Base-by-base conservation (phyloP, 1,284 basidiomycete genomes). In the Cutaneotrichosporon cyanovorans region DNA sequence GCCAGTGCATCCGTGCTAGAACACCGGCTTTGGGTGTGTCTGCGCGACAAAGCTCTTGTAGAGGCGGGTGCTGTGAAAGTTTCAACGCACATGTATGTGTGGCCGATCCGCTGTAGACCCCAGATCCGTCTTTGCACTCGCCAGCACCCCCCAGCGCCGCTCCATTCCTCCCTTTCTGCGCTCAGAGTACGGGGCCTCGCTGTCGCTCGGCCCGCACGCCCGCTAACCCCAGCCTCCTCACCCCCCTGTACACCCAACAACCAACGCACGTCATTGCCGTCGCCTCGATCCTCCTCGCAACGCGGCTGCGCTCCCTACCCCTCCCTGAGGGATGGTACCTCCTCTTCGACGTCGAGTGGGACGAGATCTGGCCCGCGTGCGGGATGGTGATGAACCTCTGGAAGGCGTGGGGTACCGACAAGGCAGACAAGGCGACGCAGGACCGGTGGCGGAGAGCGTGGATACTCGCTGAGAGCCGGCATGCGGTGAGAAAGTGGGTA, bases 251-350 rank as follows among this genome's bases (percentile, higher is more conserved):
- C 65, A 84, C 87, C 0, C 71, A 91, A 3, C 91, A 91, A 58
- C 81, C 87, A 12, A 80, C 92, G 5, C 87, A 89, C 8, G 85
- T 85, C 2, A 84, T 96, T 21, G 89, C 92, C 23, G 83, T 85
- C 62, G 84, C 88, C 0, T 80, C 85, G 2, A 90, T 93, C 46
- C 74, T 88, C 32, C 79, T 92, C 33, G 77, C 85, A 1, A 78
- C 79, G 9, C 79, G 87, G 5, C 76, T 83, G 40, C 69, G 83
- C 11, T 74, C 73, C n/a, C 80, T 91, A 20, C 68, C 85, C 0
- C 75, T 92, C 2, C 88, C 88, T 0, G 79, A 80, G 1, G 72
- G 76, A n/a, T 93, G 88, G 88, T 90, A 84, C 82, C 80, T 85
- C 42, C 75, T 93, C 2, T 93, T 93, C 61, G 88, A 93, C 61